Evolutionary conservation across 2,329 filamentous ascomycete species (phyloP), one percentile per base, ranked within the genome.

Genomic region (Aspergillus ibericus): DNA sequence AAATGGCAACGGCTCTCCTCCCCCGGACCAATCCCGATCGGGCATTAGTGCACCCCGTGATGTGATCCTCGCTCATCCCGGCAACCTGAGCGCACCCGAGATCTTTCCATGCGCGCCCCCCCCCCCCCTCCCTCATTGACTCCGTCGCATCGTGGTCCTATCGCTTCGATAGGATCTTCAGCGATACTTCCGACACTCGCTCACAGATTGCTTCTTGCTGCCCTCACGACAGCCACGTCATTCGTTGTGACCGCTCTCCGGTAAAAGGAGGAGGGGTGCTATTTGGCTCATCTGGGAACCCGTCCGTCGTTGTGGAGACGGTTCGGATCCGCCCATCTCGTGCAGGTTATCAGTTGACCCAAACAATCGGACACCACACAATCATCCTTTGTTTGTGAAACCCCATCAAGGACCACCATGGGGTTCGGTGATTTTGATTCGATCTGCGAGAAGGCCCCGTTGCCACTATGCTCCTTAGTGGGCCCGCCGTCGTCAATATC

Each of bases 361-460:
- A 63, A 67, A 69, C 63, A 57, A 58, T 60, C 63, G 51, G 56
- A 61, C n/a, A 53, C 48, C 25, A 34, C 22, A 36, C 40, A 20
- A 15, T 44, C 9, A 18, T 54, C 62, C 27, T 20, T 51, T 36
- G 27, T 36, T n/a, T 20, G 20, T 8, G 10, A 29, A 34, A 9
- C 29, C 10, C 32, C 15, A 15, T 22, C 32, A 18, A 35, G 4
- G 8, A 29, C 32, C 56, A 58, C 35, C 8, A 66, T 96, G 84
- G 90, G 88, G 64, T 98, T 98, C 78, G 93, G 93, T 68, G 90
- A 96, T 78, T 98, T 98, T 79, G 86, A 88, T 59, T 82, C 83
- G 68, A 89, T 98, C 81, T 99, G 95, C 85, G 82, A 85, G 67
- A 91, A 89, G 80, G 89, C 91, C 62, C 85, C 92, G 62, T 82